phyloP scores from a whole-genome alignment of 164 flowering plant species.

The Magnolia officinalis region DNA sequence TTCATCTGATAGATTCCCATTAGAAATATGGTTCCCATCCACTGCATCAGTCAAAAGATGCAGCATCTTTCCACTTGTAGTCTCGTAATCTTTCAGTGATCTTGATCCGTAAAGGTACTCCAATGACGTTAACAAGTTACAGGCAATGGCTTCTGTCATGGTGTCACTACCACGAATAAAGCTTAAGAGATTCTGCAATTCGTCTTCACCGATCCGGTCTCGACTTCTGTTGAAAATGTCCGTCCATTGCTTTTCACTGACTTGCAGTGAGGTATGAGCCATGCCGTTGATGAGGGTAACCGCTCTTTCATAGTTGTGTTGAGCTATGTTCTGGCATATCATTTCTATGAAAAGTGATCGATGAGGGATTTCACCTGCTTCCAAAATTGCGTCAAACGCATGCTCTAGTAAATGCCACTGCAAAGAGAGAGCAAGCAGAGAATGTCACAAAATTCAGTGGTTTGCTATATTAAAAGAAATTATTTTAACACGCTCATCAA shows the following conservation, averaged over 20 bases:
- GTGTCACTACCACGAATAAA: constrained; percentile 26
- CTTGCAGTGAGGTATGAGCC: constrained; percentile 67
- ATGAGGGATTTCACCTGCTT: constrained; percentile 78
- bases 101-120: constrained; percentile 34
- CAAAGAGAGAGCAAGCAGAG: constrained; percentile 14
- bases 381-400: constrained; percentile 72
- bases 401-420: constrained; percentile 83
- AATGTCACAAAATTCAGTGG: not conserved
- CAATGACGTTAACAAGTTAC: constrained; percentile 53
- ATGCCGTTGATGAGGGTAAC: constrained; percentile 46
- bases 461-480: not conserved
- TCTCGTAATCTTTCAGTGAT: constrained; percentile 3
- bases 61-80: not conserved
- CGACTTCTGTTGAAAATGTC: constrained; percentile 39
- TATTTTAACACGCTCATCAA: not conserved
- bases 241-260: constrained; percentile 72
- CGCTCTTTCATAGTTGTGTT: constrained; percentile 48
- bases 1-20: not conserved
- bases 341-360: constrained; percentile 59
- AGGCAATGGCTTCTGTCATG: constrained; percentile 36
- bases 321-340: constrained; percentile 50
- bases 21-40: not conserved
- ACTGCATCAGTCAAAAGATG: constrained; percentile 4
- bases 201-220: constrained; percentile 35
- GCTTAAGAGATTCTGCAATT: constrained; percentile 39